Evolutionary conservation across 352 stramenopile genomes (phyloP), one percentile per base, ranked within the genome.

Genomic region (Phytopythium vexans): DNA sequence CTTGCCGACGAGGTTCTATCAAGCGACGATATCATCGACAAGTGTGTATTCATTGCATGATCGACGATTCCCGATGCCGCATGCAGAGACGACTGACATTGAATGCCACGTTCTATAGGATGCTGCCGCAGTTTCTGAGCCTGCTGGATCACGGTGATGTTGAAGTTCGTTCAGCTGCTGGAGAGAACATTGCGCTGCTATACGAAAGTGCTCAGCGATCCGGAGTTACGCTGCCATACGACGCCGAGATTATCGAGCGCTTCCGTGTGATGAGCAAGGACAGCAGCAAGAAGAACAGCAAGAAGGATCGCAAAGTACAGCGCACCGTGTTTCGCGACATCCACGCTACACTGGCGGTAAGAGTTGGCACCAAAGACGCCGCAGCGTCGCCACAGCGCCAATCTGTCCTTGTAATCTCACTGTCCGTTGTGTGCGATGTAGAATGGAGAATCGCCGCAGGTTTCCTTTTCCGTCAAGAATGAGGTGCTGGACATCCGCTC

Each of bases 281-380:
- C 41, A 93, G 57, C 68, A 94, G 78, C 70, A 95, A 95, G 68
- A 94, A 91, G 59, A 92, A 84, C 62, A 93, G 79, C 69, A 95
- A 95, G 58, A 92, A 93, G 46, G 86, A 95, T 41, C 83, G 86
- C 31, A 95, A 95, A 52, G 80, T 80, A 2, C 86, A 95, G 60
- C 79, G 82, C 31, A 70, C 84, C 40, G 82, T 93, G 10, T 95
- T 95, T 45, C 80, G 86, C 16, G 83, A 95, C 52, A 85, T 95
- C 52, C 58, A 94, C 46, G 82, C 73, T 2, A 94, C 86, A 4
- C 66, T 95, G 32, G 67, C 72, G 38, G 83, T 93, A 70, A 40
- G 77, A 64, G 15, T 6, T 36, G 31, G 16, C 37, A 2, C 21
- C 2, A 2, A 27, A 27, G 21, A 27, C 21, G 21, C 21, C 21